phyloP scores from a whole-genome alignment of 768 basidiomycete species.

The Asterophora lycoperdoides region DNA sequence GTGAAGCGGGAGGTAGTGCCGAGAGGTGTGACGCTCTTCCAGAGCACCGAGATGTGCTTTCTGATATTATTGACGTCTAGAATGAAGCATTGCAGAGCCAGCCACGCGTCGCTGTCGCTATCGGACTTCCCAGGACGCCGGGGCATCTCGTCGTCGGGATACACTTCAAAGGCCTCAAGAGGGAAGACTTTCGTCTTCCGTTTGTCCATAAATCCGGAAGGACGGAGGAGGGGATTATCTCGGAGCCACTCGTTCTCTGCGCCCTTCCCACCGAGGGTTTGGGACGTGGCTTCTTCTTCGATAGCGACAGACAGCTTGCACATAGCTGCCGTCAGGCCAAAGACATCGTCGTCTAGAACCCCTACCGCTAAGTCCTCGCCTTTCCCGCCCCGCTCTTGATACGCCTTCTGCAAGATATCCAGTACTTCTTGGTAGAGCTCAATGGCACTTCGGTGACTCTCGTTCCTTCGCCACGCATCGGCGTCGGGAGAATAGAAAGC shows the following conservation, averaged over 20 bases:
- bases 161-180: conserved; percentile 6
- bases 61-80: conserved; percentile 2
- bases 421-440: conserved; percentile 4
- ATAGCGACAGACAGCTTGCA: background rate
- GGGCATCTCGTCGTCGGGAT: background rate
- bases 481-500: conserved; percentile 7
- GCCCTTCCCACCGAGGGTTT: background rate
- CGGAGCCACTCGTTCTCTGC: conserved; percentile 10
- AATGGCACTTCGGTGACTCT: background rate
- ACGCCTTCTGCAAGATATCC: conserved; percentile 1
- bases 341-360: background rate
- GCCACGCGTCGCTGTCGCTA: background rate
- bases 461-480: conserved; percentile 6
- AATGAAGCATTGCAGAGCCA: conserved; percentile 3
- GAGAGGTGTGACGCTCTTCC: conserved; percentile 2
- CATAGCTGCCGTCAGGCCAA: conserved; percentile 1
- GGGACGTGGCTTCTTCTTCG: background rate
- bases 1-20: conserved; percentile 5
- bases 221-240: conserved; percentile 3
- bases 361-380: background rate
- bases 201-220: background rate
- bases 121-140: background rate
- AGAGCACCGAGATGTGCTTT: background rate
- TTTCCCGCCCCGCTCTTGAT: background rate
- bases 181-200: conserved; percentile 3